These are phyloP conservation scores for Fusarium sterilihyphosum DNA, from an alignment of 2,329 filamentous ascomycete species.

Conservation along the genomic window DNA sequence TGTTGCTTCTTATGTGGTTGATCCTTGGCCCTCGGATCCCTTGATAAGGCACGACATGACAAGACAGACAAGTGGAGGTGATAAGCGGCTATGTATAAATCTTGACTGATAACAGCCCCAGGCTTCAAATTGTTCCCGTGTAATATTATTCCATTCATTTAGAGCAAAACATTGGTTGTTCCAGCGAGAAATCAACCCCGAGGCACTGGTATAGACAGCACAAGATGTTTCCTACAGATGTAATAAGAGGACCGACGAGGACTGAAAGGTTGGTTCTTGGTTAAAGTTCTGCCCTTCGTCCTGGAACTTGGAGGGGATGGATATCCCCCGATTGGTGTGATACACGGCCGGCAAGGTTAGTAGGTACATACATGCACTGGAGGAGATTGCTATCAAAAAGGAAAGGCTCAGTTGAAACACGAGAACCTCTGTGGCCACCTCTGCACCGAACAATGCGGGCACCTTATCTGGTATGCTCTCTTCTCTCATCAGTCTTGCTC, in stretches of 20 bases:
- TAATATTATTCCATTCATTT: not conserved
- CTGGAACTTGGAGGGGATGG: constrained; percentile 6
- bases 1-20: constrained; percentile 9
- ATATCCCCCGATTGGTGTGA: constrained; percentile 13
- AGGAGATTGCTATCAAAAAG: not conserved
- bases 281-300: not conserved
- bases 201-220: not conserved
- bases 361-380: not conserved
- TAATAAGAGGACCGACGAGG: not conserved
- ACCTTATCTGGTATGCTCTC: constrained; percentile 10
- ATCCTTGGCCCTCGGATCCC: not conserved
- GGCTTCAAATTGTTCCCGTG: not conserved
- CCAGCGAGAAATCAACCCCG: not conserved
- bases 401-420: constrained; percentile 1
- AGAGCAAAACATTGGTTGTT: not conserved
- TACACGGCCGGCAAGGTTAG: not conserved
- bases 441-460: not conserved
- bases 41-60: constrained; percentile 8
- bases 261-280: not conserved
- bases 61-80: constrained; percentile 1
- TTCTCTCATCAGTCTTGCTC: not conserved
- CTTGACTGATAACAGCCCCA: constrained; percentile 12
- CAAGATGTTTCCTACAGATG: not conserved
- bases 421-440: constrained; percentile 22
- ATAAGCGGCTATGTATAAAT: not conserved